These are phyloP conservation scores for Eucalyptus curtisii DNA, from an alignment of 345 rosid species.

Conservation along the genomic window DNA sequence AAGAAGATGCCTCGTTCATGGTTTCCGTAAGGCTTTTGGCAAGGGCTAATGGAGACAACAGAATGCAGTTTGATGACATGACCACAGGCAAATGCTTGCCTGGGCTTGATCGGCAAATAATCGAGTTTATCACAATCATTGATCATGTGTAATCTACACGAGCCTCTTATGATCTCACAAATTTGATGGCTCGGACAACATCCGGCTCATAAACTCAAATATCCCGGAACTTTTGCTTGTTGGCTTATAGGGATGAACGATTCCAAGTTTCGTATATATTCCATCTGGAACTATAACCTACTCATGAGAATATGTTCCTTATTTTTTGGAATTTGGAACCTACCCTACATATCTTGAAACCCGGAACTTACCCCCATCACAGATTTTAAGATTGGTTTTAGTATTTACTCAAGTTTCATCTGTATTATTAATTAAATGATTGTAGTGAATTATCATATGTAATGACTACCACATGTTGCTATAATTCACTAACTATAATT, in stretches of 20 bases:
- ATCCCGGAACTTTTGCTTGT: neutral
- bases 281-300: too few species aligned
- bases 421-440: too few species aligned
- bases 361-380: accelerated
- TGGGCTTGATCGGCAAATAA: neutral
- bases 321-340: neutral
- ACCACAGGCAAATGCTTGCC: neutral
- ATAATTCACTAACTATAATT: too few species aligned
- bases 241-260: neutral
- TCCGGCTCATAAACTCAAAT: neutral
- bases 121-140: neutral
- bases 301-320: neutral
- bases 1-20: neutral
- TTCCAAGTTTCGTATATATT: too few species aligned
- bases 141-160: neutral
- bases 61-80: neutral
- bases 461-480: too few species aligned
- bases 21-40: neutral
- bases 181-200: neutral
- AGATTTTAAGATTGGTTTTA: neutral
- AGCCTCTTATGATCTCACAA: neutral
- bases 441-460: too few species aligned
- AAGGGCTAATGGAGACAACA: neutral
- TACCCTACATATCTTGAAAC: neutral
- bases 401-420: accelerated